Conservation (phyloP, 805 yeast genomes). For the Nakazawaea ernobii region DNA sequence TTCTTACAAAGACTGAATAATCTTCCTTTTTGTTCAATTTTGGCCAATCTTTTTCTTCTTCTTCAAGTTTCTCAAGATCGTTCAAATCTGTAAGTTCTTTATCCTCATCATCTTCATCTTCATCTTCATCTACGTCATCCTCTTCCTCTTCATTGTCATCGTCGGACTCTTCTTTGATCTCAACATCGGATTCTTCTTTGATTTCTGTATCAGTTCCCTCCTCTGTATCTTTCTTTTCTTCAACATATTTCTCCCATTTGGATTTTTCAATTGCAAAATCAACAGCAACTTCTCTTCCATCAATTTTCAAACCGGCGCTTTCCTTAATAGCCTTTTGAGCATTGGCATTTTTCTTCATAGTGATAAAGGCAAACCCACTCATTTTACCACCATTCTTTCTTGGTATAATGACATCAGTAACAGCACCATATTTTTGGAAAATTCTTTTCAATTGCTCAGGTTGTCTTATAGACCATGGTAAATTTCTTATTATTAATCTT, state of each 20-base stretch:
- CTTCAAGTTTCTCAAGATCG: conserved; percentile 19
- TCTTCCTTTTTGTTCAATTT: conserved; percentile 59
- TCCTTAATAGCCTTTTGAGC: conserved; percentile 82
- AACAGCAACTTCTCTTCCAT: conserved; percentile 88
- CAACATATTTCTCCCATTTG: conserved; percentile 64
- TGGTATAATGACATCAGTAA: conserved; percentile 85
- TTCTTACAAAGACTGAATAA: conserved; percentile 79
- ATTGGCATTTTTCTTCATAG: conserved; percentile 71
- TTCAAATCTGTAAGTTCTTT: conserved; percentile 25
- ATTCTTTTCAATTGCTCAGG: conserved; percentile 64
- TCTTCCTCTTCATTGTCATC: conserved; percentile 23
- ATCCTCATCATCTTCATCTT: conserved; percentile 15
- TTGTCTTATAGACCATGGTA: conserved; percentile 93
- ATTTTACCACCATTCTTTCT: conserved; percentile 81
- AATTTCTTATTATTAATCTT: conserved; percentile 79
- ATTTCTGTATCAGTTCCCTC: conserved; percentile 27
- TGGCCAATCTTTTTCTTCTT: conserved; percentile 25
- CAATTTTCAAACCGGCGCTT: conserved; percentile 68
- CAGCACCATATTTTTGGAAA: conserved; percentile 78
- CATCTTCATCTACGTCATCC: conserved; percentile 25
- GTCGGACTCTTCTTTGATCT: conserved; percentile 23
- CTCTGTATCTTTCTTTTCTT: conserved; percentile 34
- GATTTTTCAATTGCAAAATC: conserved; percentile 88
- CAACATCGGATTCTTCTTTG: conserved; percentile 26
- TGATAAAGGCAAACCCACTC: conserved; percentile 93